Evolutionary conservation across 192 early-diverging fungal genomes (phyloP).

Genomic region (Pecoramyces ruminantium): DNA sequence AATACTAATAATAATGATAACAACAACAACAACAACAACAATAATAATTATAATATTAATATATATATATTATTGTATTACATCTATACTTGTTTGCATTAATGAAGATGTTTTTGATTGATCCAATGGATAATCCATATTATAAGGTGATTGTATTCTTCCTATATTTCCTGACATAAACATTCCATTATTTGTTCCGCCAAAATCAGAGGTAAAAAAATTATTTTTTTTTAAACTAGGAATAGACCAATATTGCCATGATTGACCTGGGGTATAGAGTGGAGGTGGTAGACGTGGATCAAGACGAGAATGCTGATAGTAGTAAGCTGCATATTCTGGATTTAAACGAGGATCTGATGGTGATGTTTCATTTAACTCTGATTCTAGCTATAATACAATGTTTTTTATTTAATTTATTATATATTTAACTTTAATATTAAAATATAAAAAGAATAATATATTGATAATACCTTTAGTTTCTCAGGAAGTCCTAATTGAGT

Average conservation of each 20-base stretch:
- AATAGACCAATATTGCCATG: slow-evolving; percentile 25
- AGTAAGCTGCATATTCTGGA: slow-evolving; percentile 46
- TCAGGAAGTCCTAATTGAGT: slow-evolving; percentile 37
- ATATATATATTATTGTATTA: not conserved
- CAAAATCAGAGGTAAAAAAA: not conserved
- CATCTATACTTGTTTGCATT: not conserved
- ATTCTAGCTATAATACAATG: slow-evolving; percentile 14
- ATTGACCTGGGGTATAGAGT: slow-evolving; percentile 44
- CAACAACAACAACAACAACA: too few relatives aligned
- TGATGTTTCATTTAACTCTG: not conserved
- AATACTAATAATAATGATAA: too few relatives aligned
- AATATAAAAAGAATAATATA: too few relatives aligned
- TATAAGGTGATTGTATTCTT: not conserved
- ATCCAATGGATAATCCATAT: not conserved
- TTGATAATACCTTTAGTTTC: slow-evolving; percentile 7
- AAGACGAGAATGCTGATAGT: slow-evolving; percentile 30
- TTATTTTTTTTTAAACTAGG: not conserved
- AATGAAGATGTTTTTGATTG: not conserved
- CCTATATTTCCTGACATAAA: not conserved
- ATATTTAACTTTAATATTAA: not conserved
- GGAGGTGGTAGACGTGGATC: slow-evolving; percentile 40
- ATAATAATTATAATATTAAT: too few relatives aligned
- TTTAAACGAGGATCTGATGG: slow-evolving; percentile 34
- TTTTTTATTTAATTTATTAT: not conserved
- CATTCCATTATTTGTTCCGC: not conserved